These are phyloP conservation scores for Clitoria ternatea DNA, from an alignment of 306 rosid species.

Conservation along the genomic window DNA sequence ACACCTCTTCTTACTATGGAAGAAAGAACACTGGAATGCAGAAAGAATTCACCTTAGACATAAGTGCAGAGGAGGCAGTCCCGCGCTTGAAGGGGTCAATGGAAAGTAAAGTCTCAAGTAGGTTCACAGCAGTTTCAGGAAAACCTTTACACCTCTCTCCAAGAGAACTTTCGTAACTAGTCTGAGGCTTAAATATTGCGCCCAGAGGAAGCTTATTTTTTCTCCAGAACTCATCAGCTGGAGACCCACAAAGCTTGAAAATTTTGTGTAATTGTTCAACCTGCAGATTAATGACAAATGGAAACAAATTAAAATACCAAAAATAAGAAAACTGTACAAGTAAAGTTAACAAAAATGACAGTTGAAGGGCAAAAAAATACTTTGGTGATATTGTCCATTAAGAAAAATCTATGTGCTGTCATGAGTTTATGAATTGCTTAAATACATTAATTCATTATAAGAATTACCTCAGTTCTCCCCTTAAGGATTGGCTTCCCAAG, in stretches of 20 bases:
- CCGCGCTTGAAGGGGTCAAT: conserved; percentile 76
- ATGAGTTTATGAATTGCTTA: not conserved
- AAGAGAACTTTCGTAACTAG: conserved; percentile 57
- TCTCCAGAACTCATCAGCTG: conserved; percentile 85
- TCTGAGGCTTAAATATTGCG: conserved; percentile 90
- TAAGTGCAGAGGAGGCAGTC: conserved; percentile 87
- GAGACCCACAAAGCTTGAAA: conserved; percentile 94
- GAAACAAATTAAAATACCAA: conserved; percentile 4
- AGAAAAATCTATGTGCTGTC: no score
- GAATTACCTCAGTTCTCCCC: conserved; percentile 88
- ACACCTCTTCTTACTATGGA: not conserved
- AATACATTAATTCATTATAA: conserved; percentile 6
- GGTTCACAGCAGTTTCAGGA: conserved; percentile 51
- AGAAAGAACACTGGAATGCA: not conserved
- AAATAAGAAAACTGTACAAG: not conserved
- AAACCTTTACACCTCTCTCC: conserved; percentile 65
- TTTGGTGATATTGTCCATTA: no score
- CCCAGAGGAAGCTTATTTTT: conserved; percentile 85
- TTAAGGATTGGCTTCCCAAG: conserved; percentile 79
- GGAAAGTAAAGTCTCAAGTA: conserved; percentile 72
- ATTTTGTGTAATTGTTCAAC: conserved; percentile 95
- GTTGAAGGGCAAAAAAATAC: no score
- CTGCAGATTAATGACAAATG: conserved; percentile 38
- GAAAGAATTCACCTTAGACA: conserved; percentile 62
- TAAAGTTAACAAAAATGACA: no score